Percentiles rank a stretch among this genome's conserved stretches.
Conservation (phyloP, 306 rosid genomes). For the Acacia melanoxylon region DNA sequence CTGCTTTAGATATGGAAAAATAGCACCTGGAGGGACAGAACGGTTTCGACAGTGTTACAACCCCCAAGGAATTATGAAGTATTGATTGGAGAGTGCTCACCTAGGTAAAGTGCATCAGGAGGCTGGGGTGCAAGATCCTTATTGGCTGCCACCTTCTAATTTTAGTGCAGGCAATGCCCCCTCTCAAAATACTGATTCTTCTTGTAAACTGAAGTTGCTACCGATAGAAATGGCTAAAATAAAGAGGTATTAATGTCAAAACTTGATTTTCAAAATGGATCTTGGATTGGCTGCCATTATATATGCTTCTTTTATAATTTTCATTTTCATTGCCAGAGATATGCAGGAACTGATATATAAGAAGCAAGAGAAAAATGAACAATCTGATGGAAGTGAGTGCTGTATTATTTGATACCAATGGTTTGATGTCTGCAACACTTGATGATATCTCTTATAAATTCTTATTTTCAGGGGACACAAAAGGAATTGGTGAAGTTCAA, state of each 20-base stretch:
- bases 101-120: constrained; percentile 52
- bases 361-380: constrained; percentile 47
- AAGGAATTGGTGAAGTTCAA: constrained; percentile 66
- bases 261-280: background rate
- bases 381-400: constrained; percentile 53
- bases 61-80: constrained; percentile 76
- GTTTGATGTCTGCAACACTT: constrained; percentile 15
- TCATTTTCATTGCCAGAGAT: constrained; percentile 55
- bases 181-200: constrained; percentile 43
- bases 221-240: constrained; percentile 60
- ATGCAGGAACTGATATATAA: constrained; percentile 58
- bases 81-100: constrained; percentile 84
- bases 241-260: constrained; percentile 59
- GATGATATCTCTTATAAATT: constrained; percentile 25
- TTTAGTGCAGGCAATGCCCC: constrained; percentile 25
- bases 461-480: constrained; percentile 43
- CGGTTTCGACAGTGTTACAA: constrained; percentile 77
- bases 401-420: constrained; percentile 25
- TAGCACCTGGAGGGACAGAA: constrained; percentile 71
- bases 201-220: constrained; percentile 62
- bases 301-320: constrained; percentile 26
- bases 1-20: constrained; percentile 39
- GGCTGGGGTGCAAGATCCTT: constrained; percentile 50
- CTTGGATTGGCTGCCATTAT: constrained; percentile 22
- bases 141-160: background rate